Conservation (phyloP, 106 monocot species). For the Xerophyta viscosa region DNA sequence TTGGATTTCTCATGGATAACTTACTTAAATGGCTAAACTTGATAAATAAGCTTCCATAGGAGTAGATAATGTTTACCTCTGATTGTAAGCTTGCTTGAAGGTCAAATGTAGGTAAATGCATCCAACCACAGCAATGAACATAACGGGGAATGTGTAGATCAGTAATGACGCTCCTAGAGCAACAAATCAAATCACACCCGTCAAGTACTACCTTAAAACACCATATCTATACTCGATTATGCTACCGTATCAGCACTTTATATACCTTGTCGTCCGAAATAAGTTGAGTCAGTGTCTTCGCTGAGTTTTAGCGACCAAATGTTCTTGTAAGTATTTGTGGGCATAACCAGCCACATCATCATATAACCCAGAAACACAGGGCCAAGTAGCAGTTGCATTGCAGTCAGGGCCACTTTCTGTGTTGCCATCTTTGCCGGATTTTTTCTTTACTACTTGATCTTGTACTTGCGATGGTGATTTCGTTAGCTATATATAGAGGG, state of each 20-base stretch:
- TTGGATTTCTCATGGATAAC: too few relatives aligned
- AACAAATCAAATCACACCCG: not conserved
- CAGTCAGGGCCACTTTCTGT: not conserved
- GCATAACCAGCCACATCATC: conserved; percentile 33
- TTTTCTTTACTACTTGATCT: too few relatives aligned
- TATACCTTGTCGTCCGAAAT: conserved; percentile 62
- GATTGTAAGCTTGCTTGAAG: conserved; percentile 5
- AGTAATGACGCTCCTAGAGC: conserved; percentile 41
- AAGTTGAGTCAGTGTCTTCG: conserved; percentile 29
- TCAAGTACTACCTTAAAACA: too few relatives aligned
- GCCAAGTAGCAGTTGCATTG: conserved; percentile 14
- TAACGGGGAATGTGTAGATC: conserved; percentile 44
- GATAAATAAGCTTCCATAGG: too few relatives aligned
- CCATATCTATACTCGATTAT: too few relatives aligned
- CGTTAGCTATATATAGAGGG: too few relatives aligned
- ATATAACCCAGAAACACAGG: conserved; percentile 44
- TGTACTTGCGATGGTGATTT: too few relatives aligned
- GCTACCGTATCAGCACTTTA: too few relatives aligned
- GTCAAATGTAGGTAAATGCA: conserved; percentile 48
- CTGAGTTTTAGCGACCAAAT: conserved; percentile 27
- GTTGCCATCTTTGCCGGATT: not conserved
- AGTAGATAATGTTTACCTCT: conserved; percentile 8
- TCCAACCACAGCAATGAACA: conserved; percentile 62
- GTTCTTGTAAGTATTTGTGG: conserved; percentile 29
- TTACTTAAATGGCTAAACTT: too few relatives aligned